These are phyloP conservation scores for Symmetrospora coprosmae DNA, from an alignment of 768 basidiomycete species.

Conservation along the genomic window DNA sequence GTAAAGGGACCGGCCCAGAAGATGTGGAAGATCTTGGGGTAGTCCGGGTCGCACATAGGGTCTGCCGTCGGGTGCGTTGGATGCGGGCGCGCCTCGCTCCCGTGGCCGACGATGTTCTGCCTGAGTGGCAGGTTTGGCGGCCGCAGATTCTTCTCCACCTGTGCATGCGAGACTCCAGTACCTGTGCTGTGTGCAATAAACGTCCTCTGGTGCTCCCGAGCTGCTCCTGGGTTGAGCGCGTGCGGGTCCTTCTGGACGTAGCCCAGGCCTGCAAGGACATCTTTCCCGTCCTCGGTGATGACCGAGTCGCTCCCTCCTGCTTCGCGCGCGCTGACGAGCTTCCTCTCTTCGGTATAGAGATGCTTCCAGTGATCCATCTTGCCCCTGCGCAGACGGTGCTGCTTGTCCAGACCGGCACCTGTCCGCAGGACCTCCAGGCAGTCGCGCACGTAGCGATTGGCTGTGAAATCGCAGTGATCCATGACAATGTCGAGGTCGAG, in stretches of 20 bases:
- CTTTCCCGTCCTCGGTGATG: slow-evolving; percentile 1
- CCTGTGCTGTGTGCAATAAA: not conserved
- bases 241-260: slow-evolving; percentile 8
- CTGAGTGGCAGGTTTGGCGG: slow-evolving; percentile 42
- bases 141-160: slow-evolving; percentile 35
- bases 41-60: slow-evolving; percentile 66
- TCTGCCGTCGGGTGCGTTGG: slow-evolving; percentile 49
- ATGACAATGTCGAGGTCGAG: slow-evolving; percentile 80
- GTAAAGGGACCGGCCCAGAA: slow-evolving; percentile 99
- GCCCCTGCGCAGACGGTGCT: slow-evolving; percentile 56
- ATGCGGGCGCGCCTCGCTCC: slow-evolving; percentile 33
- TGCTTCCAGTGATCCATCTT: slow-evolving; percentile 74
- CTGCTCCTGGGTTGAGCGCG: not conserved
- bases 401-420: slow-evolving; percentile 75
- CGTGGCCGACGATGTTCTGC: slow-evolving; percentile 14
- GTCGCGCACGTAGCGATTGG: slow-evolving; percentile 84
- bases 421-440: slow-evolving; percentile 88
- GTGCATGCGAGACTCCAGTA: not conserved
- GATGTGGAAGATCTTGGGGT: slow-evolving; percentile 88
- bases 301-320: slow-evolving; percentile 7
- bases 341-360: slow-evolving; percentile 57
- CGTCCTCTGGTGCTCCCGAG: slow-evolving; percentile 7
- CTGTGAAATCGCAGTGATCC: slow-evolving; percentile 82
- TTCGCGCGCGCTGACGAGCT: not conserved
- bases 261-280: slow-evolving; percentile 19